Evolutionary conservation across 2,329 filamentous ascomycete genomes (phyloP), one percentile per base, ranked within the genome.

Genomic region (Cryphonectria carpinicola): DNA sequence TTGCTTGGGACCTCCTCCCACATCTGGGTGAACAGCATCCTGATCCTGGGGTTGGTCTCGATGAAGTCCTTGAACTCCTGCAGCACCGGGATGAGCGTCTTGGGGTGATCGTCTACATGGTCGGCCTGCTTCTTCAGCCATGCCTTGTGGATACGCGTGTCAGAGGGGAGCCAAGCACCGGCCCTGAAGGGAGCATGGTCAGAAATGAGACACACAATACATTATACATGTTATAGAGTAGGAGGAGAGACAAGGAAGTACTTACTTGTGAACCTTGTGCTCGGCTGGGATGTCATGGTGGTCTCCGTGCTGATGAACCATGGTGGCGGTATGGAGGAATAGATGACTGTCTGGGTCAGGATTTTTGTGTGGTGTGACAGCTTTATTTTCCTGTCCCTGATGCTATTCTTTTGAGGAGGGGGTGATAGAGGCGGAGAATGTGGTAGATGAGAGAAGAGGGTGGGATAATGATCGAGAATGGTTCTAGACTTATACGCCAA

Each of bases 21-120:
- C 91, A 93, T 93, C 73, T 86, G 82, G 35, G 82, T 82, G 76
- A 92, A 88, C 77, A 90, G 88, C 84, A 93, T 89, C 81, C 88
- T 90, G 37, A 93, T 81, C 32, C 89, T 85, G 1, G 89, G 81
- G 73, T 89, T 89, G 39, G 79, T 78, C 77, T 93, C 90, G 73
- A 93, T 93, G 35, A 93, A 80, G 1, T 86, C 78, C 76, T 89
- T 84, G 81, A 93, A 92, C 73, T 92, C 90, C 72, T 85, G 75
- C 0, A 93, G 79, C 0, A 89, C 89, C 0, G 89, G 90, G 17
- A 86, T 84, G 0, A 93, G 82, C 1, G 85, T 78, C 74, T 85
- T 80, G 5, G 81, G 80, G 70, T 86, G 79, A 22, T 82, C 78
- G 74, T 90, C 86, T 32, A 89, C 85, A 56, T 89, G 82, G 10